phyloP scores from a whole-genome alignment of 1,139 yeast species.

The Geotrichum klebahnii region DNA sequence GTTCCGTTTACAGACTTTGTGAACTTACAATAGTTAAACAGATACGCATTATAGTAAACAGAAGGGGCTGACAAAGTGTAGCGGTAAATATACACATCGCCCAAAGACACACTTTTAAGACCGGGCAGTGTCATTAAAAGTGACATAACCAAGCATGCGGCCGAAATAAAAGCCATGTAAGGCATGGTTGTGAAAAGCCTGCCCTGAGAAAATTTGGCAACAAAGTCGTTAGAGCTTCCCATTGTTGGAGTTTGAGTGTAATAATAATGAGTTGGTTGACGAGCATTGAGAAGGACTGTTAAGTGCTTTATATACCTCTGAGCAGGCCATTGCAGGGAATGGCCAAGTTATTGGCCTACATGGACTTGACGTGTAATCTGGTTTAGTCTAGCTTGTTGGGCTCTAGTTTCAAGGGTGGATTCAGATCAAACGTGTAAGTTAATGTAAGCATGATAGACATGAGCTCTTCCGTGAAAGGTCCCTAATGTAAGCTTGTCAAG shows the following conservation, averaged over 20 bases:
- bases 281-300: no score
- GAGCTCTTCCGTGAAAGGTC: no score
- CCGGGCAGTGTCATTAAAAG: conserved; percentile 13
- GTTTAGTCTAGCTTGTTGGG: no score
- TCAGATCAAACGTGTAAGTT: no score
- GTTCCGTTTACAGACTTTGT: neutral
- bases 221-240: neutral
- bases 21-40: conserved; percentile 9
- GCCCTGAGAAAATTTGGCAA: neutral
- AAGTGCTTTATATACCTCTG: no score
- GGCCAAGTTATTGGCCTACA: no score
- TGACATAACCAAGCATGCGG: neutral
- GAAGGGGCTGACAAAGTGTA: neutral
- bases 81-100: conserved; percentile 7
- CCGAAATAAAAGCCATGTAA: neutral
- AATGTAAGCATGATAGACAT: no score
- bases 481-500: no score
- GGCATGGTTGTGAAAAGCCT: conserved; percentile 1
- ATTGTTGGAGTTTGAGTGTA: neutral
- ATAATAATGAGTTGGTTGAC: no score
- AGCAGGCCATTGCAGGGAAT: no score
- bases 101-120: conserved; percentile 1
- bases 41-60: conserved; percentile 7
- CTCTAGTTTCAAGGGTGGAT: no score
- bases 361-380: no score